Evolutionary conservation across 352 stramenopile species (phyloP), one percentile per base, ranked within the genome.

Genomic region (Thalassiosira sp.): DNA sequence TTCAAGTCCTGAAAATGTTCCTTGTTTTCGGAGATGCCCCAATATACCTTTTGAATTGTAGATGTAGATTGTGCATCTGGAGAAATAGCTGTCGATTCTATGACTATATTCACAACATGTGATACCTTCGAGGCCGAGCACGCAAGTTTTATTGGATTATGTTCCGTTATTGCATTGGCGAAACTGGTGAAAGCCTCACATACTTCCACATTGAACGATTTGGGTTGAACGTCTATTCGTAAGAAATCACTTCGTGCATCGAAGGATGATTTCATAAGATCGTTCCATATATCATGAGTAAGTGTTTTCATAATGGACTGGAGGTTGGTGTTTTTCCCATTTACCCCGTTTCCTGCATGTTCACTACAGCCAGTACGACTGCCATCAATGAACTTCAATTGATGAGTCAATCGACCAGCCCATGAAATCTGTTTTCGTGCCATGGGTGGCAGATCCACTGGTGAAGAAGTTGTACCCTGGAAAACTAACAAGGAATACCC

Each of bases 361-460:
- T 62, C 54, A 5, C 51, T 42, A 45, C 20, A n/a, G n/a, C n/a
- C n/a, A n/a, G n/a, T 28, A 56, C n/a, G 8, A 15, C 35, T 61
- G 16, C 10, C 43, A 59, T 52, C 8, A 51, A 54, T 13, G n/a
- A 18, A 27, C 33, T 37, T 5, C 31, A 48, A 25, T 22, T 62
- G 42, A 70, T 85, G 71, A 5, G 72, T 72, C 10, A 88, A 72
- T 51, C 35, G 15, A 24, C 63, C 71, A 54, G 62, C 63, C 76
- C 76, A 88, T n/a, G 80, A 83, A 33, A 88, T 76, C 48, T 88
- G 80, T 53, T 78, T 73, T 43, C 80, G 24, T 58, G 67, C 80
- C 66, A 82, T 75, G 3, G 76, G 71, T 1, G 65, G 54, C n/a
- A 85, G 65, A 35, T 63, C 11, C 18, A 27, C 68, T 11, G 67